phyloP scores from a whole-genome alignment of 2,329 filamentous ascomycete species.

The Coleophoma eucalyptorum region DNA sequence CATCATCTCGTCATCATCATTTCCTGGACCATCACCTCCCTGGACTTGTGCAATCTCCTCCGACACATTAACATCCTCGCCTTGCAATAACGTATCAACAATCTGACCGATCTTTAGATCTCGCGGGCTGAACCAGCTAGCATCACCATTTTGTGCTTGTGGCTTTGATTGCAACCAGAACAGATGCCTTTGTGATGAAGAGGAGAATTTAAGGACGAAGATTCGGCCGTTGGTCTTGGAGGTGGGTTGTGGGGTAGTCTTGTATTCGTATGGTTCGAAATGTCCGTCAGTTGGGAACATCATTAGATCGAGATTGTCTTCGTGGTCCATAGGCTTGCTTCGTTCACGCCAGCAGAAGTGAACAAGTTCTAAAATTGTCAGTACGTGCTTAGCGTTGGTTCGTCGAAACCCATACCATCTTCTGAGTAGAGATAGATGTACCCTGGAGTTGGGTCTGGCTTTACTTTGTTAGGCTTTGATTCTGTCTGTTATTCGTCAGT shows the following conservation, averaged over 20 bases:
- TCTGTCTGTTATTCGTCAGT: constrained; percentile 36
- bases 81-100: constrained; percentile 79
- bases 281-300: constrained; percentile 89
- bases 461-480: constrained; percentile 65
- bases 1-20: constrained; percentile 73
- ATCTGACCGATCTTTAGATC: constrained; percentile 87
- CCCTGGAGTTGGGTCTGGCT: constrained; percentile 67
- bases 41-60: constrained; percentile 65
- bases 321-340: constrained; percentile 62
- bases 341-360: constrained; percentile 98
- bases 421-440: constrained; percentile 92
- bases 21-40: constrained; percentile 45
- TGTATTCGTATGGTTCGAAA: constrained; percentile 83
- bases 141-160: constrained; percentile 65
- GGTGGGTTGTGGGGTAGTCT: constrained; percentile 49
- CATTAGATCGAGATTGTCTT: constrained; percentile 77
- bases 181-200: constrained; percentile 84
- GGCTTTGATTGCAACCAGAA: constrained; percentile 96
- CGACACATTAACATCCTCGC: constrained; percentile 80
- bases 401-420: constrained; percentile 60
- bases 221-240: constrained; percentile 81
- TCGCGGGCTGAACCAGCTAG: constrained; percentile 76
- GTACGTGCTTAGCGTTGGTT: not conserved
- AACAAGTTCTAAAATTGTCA: constrained; percentile 62
- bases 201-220: constrained; percentile 89